A percentile compares a stretch with the other conserved stretches of the same genome.
Conservation (phyloP, 2,329 filamentous ascomycete genomes). For the Neofusicoccum cordaticola region DNA sequence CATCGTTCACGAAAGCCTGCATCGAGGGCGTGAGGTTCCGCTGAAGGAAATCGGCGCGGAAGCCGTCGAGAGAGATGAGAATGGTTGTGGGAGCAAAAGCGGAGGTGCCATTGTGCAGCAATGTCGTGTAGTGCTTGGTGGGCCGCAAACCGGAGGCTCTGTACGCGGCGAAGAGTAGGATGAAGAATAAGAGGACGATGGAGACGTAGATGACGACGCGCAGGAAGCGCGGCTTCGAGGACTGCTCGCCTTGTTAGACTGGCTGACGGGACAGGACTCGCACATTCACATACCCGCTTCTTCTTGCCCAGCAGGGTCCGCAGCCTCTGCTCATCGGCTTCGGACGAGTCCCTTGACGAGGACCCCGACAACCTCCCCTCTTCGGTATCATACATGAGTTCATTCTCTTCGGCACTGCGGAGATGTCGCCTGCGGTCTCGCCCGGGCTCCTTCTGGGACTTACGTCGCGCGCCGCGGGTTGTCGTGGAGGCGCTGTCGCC, state of each 20-base stretch:
- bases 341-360: conserved; percentile 37
- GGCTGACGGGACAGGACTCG: too few relatives aligned
- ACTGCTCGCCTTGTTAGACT: neutral
- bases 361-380: conserved; percentile 64
- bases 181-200: conserved; percentile 53
- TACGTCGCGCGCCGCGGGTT: conserved; percentile 19
- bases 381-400: conserved; percentile 88
- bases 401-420: conserved; percentile 63
- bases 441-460: conserved; percentile 25
- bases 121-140: conserved; percentile 17
- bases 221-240: conserved; percentile 30
- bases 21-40: conserved; percentile 80
- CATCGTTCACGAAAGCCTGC: conserved; percentile 72
- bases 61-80: conserved; percentile 90
- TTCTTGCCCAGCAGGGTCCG: conserved; percentile 48
- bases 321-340: conserved; percentile 52
- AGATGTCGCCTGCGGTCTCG: conserved; percentile 44
- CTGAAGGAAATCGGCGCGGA: conserved; percentile 88
- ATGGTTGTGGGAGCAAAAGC: conserved; percentile 90
- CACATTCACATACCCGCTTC: conserved; percentile 15
- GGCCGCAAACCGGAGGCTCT: conserved; percentile 36
- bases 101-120: conserved; percentile 75
- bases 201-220: conserved; percentile 42
- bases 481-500: conserved; percentile 29
- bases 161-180: conserved; percentile 56